Evolutionary conservation across 306 rosid genomes (phyloP), one percentile per base, ranked within the genome.

Genomic region (Acacia confusa): DNA sequence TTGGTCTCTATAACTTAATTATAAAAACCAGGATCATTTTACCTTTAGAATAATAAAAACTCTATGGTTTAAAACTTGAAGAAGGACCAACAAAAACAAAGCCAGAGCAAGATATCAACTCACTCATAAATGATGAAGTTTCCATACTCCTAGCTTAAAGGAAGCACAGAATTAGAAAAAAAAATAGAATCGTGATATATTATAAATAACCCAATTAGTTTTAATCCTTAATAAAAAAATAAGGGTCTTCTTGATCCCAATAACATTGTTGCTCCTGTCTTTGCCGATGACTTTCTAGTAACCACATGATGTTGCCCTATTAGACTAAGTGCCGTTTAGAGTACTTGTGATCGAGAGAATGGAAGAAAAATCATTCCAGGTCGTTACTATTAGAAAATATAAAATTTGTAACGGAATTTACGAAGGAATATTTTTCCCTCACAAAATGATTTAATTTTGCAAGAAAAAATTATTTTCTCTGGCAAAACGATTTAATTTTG

Each of bases 231-330:
- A 7, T 90, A 16, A 72, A 86, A 86, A 92, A 48, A 90, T 92
- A 70, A 94, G 68, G 20, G 87, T 90, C 86, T 85, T 91, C 88
- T 64, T 64, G 40, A 12, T 64, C 40, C 69, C 41, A 64, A 64
- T 64, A 4, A 1, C 22, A 14, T 14, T 10, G 9, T 30, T 1
- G 11, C 41, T 28, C 69, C 69, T 30, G 1, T 28, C 41, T 4
- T 11, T 45, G 1, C 97, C 90, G 2, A 93, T 92, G 73, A 74
- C 43, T 81, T 94, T 92, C 98, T 97, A 94, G 68, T 0, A 92
- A 4, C 98, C 98, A 10, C 0, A 0, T 5, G 12, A 1, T 0
- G 98, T 92, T 57, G 79, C 4, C 87, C 97, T 79, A 16, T 63
- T 63, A 7, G n/a, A 63, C 9, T 40, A 40, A 12, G 69, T 63